Base-by-base conservation (phyloP, 108 stramenopile genomes). In the Pelagomonas calceolata region DNA sequence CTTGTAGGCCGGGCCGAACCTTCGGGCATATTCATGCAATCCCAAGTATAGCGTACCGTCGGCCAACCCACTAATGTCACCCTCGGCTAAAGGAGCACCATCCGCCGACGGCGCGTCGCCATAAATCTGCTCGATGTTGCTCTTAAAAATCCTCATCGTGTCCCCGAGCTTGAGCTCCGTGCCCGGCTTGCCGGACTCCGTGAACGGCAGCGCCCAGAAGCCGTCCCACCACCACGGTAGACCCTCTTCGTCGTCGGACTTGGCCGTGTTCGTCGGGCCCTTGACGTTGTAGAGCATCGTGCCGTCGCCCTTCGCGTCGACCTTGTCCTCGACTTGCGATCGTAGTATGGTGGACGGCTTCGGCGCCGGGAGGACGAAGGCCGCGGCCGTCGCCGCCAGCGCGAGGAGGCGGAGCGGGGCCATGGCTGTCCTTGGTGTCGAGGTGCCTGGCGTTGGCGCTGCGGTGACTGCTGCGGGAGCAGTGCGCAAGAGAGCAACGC, bases 21-120 rank as follows among this genome's bases (percentile, higher is more conserved):
- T 67, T 5, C 85, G 43, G 32, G 76, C 82, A 77, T 97, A 97
- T 16, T 86, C 73, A 70, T 94, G 89, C 14, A 97, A 74, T 0
- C 96, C 96, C 60, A 97, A 83, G 82, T 92, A 95, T 81, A 92
- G 87, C 66, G 93, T 94, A 9, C 94, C 96, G 68, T 91, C 91
- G 63, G 85, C 87, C 75, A 97, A 90, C 73, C 90, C 91, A 36
- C 73, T 77, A 32, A 97, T 73, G 66, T 92, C 94, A 30, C 96
- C 96, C 68, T 90, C 89, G n/a, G 93, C 96, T 5, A 97, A 66
- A 0, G 92, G 94, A 36, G 90, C 92, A 17, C 89, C 85, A 78
- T 97, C 96, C 51, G 88, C 74, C 66, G 78, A 80, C n/a, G 93
- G 90, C 72, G 85, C 93, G 32, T 88, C 93, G 29, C 96, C 96